Base-by-base conservation (phyloP, 140 eudicot genomes). In the Stevia rebaudiana region DNA sequence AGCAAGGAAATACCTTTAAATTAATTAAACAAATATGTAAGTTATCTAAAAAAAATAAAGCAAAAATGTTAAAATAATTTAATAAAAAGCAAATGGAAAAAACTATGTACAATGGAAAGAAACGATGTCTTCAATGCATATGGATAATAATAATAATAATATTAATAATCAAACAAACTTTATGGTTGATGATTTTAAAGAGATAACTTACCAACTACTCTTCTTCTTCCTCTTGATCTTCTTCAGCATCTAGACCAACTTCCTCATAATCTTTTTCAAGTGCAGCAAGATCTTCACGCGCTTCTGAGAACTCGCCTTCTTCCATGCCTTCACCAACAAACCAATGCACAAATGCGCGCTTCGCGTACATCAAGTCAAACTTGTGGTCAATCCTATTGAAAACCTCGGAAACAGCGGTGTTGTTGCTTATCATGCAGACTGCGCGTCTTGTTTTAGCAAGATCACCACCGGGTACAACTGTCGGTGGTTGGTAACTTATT, bases 301-400 rank as follows among this genome's bases (percentile, higher is more conserved):
- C 94, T 85, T 86, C 95, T 8, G 95, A 86, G 80, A 86, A 86
- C 39, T 86, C 95, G 19, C 95, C 95, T 77, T 86, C 95, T 73
- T 86, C 95, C 95, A 86, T 86, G n/a, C 95, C 95, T 71, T 86
- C 95, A 55, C 95, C 90, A 8, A 86, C 95, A 41, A 83, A 86
- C 95, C 95, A 86, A 74, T 86, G 95, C 3, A 86, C 95, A 76
- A 86, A 86, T 10, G 95, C 95, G 22, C 95, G 65, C 60, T 86
- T 86, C 3, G 90, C 73, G 28, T 75, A 86, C 95, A 86, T 86
- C 15, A 86, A 76, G 71, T 86, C 95, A 39, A 86, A 83, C 68
- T 86, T 86, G 70, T 81, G 91, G 78, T 86, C 87, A 55, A 86
- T 83, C 35, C 95, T 23, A 21, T 83, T 76, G 55, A 86, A 86